phyloP scores from a whole-genome alignment of 2,329 filamentous ascomycete species.

The Westerdykella sp. region DNA sequence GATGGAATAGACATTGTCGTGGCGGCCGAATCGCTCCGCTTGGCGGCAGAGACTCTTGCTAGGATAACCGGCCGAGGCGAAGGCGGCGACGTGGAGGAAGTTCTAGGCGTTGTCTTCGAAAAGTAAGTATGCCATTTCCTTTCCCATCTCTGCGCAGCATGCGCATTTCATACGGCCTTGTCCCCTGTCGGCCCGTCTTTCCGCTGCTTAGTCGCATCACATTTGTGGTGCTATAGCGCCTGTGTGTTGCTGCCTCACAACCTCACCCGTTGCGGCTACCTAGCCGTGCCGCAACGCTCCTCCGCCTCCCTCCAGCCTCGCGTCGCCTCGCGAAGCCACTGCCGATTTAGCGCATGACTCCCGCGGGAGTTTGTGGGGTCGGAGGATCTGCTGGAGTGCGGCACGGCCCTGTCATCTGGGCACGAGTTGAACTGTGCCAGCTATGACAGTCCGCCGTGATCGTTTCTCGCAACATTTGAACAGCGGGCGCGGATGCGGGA shows the following conservation, averaged over 20 bases:
- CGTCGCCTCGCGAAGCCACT: background rate
- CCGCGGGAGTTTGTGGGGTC: too few species aligned
- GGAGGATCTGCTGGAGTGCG: constrained; percentile 1
- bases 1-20: constrained; percentile 70
- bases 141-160: constrained; percentile 3
- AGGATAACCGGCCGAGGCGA: constrained; percentile 83
- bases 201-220: background rate
- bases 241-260: background rate
- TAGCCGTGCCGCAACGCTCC: background rate
- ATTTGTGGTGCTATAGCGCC: background rate
- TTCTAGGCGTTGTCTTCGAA: constrained; percentile 94
- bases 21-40: constrained; percentile 78
- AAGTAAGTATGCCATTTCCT: constrained; percentile 57
- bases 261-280: background rate
- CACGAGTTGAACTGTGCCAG: background rate
- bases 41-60: constrained; percentile 45
- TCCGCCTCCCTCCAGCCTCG: background rate
- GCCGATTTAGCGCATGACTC: background rate
- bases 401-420: background rate
- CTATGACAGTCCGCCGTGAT: background rate
- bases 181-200: background rate
- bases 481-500: background rate
- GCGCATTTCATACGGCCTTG: too few species aligned
- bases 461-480: background rate
- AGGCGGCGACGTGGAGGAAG: constrained; percentile 85